Conservation (phyloP, 306 rosid genomes). For the Senna siamea region DNA sequence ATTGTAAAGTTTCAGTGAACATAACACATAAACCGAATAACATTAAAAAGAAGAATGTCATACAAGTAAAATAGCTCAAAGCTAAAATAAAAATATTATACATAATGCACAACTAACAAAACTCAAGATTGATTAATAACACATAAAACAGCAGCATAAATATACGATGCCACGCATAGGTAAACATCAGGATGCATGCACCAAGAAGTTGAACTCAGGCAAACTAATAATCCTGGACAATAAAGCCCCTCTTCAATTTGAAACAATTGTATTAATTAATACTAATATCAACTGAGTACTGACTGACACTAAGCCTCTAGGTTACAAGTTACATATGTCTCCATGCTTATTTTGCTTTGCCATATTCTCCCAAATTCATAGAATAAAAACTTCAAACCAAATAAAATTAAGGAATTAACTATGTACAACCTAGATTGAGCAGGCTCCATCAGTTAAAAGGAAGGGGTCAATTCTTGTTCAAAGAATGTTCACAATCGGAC, state of each 20-base stretch:
- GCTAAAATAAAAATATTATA: conserved; percentile 1
- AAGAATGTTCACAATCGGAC: no score
- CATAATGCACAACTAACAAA: conserved; percentile 7
- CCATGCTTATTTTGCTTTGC: no score
- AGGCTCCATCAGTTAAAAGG: no score
- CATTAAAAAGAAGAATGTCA: conserved; percentile 5
- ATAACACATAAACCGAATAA: background rate
- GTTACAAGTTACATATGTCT: background rate
- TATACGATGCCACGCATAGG: background rate
- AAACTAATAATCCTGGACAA: background rate
- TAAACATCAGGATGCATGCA: no score
- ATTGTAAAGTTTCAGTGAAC: background rate
- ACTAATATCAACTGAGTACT: background rate
- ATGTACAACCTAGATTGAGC: no score
- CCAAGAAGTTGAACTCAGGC: no score
- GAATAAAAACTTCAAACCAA: no score
- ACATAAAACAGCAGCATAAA: background rate
- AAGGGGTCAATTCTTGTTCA: no score
- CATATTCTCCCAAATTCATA: no score
- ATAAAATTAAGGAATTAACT: no score
- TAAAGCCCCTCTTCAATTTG: background rate
- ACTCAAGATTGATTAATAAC: background rate
- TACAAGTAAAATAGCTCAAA: background rate
- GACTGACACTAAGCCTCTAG: background rate
- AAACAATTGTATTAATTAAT: background rate